Conservation (phyloP, 1,284 basidiomycete genomes). For the Neonothopanus nambi region DNA sequence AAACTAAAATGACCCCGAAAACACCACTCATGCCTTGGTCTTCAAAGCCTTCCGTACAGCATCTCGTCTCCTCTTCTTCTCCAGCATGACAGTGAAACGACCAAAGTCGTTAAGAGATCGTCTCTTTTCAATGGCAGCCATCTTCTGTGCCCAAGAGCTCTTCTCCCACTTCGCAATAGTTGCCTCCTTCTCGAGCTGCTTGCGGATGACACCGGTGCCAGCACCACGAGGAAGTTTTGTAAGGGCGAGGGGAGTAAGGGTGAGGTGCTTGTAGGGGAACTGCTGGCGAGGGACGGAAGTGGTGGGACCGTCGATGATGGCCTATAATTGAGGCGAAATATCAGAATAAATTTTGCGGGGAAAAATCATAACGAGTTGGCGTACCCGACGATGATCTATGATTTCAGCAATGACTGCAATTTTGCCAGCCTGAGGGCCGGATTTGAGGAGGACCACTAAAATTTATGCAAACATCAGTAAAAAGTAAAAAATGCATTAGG, state of each 20-base stretch:
- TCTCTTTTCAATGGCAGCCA: slow-evolving; percentile 76
- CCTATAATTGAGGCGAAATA: slow-evolving; percentile 47
- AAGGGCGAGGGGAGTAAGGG: slow-evolving; percentile 87
- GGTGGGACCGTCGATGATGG: slow-evolving; percentile 92
- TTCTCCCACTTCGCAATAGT: slow-evolving; percentile 80
- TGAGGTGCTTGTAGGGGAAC: slow-evolving; percentile 90
- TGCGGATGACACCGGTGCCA: slow-evolving; percentile 81
- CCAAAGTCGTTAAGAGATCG: slow-evolving; percentile 89
- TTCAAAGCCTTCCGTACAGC: slow-evolving; percentile 66
- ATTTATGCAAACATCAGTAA: neutral
- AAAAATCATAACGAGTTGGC: slow-evolving; percentile 33
- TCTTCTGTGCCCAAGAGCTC: slow-evolving; percentile 87
- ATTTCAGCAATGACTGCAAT: slow-evolving; percentile 97
- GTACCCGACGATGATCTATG: slow-evolving; percentile 97
- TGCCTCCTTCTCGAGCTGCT: slow-evolving; percentile 83
- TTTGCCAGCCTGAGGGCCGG: slow-evolving; percentile 84
- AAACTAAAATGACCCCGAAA: neutral
- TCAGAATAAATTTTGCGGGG: neutral
- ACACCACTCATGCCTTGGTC: slow-evolving; percentile 37
- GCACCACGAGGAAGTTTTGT: slow-evolving; percentile 88
- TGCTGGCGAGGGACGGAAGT: slow-evolving; percentile 91
- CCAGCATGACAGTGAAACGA: slow-evolving; percentile 77
- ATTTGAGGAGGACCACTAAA: slow-evolving; percentile 90
- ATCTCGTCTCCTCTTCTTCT: slow-evolving; percentile 77
- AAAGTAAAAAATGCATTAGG: neutral